These are phyloP conservation scores for Musa acuminata DNA, from an alignment of 176 grass and related monocot species.

Conservation along the genomic window DNA sequence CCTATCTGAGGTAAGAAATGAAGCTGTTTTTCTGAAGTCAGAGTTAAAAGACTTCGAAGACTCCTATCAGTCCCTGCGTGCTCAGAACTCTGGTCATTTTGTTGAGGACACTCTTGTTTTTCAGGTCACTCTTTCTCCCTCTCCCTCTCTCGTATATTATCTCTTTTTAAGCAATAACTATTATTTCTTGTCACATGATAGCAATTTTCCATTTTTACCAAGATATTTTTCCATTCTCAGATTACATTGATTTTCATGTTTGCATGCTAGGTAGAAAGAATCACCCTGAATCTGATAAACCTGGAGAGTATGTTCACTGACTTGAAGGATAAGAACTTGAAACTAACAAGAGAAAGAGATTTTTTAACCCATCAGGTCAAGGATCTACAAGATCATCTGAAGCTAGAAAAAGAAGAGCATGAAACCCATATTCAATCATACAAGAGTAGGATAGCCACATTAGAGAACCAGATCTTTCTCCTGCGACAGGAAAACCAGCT, in stretches of 20 bases:
- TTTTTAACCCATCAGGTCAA: slow-evolving; percentile 45
- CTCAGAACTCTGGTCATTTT: slow-evolving; percentile 41
- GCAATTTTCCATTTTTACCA: too few species aligned
- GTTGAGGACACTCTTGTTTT: slow-evolving; percentile 55
- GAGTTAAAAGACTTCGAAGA: slow-evolving; percentile 17
- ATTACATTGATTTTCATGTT: neutral
- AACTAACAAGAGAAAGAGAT: slow-evolving; percentile 55
- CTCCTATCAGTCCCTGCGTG: slow-evolving; percentile 29
- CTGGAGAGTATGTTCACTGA: slow-evolving; percentile 42
- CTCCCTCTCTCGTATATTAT: neutral
- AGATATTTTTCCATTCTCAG: neutral
- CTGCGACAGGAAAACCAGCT: slow-evolving; percentile 43
- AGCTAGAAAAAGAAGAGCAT: slow-evolving; percentile 37
- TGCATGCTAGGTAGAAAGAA: slow-evolving; percentile 29
- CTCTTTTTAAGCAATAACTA: neutral
- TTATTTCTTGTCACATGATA: too few species aligned
- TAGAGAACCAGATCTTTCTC: slow-evolving; percentile 32
- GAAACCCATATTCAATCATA: slow-evolving; percentile 34
- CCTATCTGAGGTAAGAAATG: slow-evolving; percentile 38
- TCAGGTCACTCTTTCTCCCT: slow-evolving; percentile 16
- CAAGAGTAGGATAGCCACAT: slow-evolving; percentile 26
- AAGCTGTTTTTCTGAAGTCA: slow-evolving; percentile 32
- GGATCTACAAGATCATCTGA: slow-evolving; percentile 48
- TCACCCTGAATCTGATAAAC: slow-evolving; percentile 35
- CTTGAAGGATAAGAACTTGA: slow-evolving; percentile 41